Evolutionary conservation across 176 grass and related monocot genomes (phyloP), one percentile per base, ranked within the genome.

Genomic region (Ensete ventricosum): DNA sequence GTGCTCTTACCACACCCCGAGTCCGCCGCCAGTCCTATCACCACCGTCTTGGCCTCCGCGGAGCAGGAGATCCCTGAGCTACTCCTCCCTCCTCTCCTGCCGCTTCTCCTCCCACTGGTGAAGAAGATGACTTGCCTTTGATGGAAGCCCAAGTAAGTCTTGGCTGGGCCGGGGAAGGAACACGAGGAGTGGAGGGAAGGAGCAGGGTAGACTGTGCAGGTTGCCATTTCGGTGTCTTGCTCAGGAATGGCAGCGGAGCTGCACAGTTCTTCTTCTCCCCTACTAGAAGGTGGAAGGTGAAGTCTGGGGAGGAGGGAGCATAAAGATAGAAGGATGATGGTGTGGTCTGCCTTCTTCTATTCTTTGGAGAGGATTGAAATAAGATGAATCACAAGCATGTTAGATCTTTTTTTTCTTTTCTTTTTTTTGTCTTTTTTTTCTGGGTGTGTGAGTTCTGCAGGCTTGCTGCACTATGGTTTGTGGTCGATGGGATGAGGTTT

Each of bases 1-100:
- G 92, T 96, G 65, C 89, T 92, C 80, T 96, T 96, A 54, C 92
- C 92, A 22, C 92, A 96, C 68, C 92, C 92, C 0, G 92, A 96
- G 77, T 43, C 34, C 3, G 34, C 34, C 34, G 34, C 34, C 34
- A 43, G 34, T 43, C 34, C 34, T 43, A 43, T 43, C 34, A 43
- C 34, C 34, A 43, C 34, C 34, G 92, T 88, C 79, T 89, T 87
- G 11, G 71, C 71, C 71, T 92, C 86, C 1, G 55, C 77, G 20
- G 86, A 88, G 82, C 92, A 96, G 8, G 89, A 87, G 22, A 87
- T 89, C 49, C 86, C 81, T 50, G 88, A 92, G 62, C 78, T 76
- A 70, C 88, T 76, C 67, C 62, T 65, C 43, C 82, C 73, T 76
- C 81, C 77, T 2, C 81, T 74, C 79, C 88, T 73, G 12, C 76